These are phyloP conservation scores for Leersia perrieri DNA, from an alignment of 176 grass and related monocot species.

Conservation along the genomic window DNA sequence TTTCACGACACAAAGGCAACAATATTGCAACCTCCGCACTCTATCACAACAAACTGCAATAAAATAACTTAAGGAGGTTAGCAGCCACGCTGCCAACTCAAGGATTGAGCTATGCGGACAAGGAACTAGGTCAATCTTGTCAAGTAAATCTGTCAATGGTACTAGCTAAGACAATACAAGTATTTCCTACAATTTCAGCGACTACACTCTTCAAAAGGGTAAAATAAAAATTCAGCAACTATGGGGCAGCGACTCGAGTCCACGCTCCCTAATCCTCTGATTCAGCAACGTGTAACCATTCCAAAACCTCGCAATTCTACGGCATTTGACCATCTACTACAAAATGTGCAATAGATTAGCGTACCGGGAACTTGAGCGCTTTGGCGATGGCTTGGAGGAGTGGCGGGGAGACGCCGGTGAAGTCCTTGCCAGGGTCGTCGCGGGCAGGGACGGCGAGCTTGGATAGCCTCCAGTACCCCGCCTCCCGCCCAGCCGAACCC, in stretches of 20 bases:
- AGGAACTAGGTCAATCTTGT: neutral
- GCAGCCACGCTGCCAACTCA: neutral
- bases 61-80: neutral
- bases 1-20: neutral
- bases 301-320: neutral
- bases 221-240: no score
- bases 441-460: slow-evolving; percentile 73
- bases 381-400: slow-evolving; percentile 92
- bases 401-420: slow-evolving; percentile 59
- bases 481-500: slow-evolving; percentile 40
- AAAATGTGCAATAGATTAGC: neutral
- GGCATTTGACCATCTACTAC: neutral
- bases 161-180: neutral
- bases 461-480: slow-evolving; percentile 78
- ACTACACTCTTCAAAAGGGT: no score
- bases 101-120: neutral
- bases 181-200: neutral
- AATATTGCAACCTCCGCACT: neutral
- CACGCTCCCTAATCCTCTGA: neutral
- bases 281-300: neutral
- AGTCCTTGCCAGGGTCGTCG: slow-evolving; percentile 93
- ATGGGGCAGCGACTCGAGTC: no score
- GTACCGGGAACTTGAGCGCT: slow-evolving; percentile 85
- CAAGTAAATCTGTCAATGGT: slow-evolving; percentile 11
- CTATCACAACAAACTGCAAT: neutral